A percentile compares a stretch with the other conserved stretches of the same genome.
Evolutionary conservation across 495 filamentous ascomycete species (phyloP).

Genomic region (Annulohypoxylon stygium): DNA sequence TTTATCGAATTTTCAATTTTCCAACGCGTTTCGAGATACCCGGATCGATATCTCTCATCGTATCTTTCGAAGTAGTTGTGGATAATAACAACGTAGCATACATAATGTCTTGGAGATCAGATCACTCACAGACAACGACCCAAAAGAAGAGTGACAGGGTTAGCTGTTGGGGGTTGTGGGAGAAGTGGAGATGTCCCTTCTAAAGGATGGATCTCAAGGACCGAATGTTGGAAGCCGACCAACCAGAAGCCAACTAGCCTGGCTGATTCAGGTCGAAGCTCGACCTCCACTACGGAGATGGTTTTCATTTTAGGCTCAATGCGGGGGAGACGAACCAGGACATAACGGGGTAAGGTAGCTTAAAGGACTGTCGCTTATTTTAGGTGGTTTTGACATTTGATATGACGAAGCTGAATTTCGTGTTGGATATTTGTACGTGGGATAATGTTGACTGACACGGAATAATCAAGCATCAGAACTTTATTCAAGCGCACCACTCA

Average conservation of each 20-base stretch:
- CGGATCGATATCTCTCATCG: neutral
- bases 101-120: constrained; percentile 5
- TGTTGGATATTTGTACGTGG: neutral
- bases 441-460: neutral
- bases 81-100: constrained; percentile 5
- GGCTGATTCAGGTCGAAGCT: constrained; percentile 27
- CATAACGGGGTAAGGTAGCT: constrained; percentile 17
- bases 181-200: constrained; percentile 37
- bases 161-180: constrained; percentile 35
- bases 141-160: constrained; percentile 30
- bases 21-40: neutral
- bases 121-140: constrained; percentile 19
- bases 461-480: neutral
- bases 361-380: constrained; percentile 8
- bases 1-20: neutral
- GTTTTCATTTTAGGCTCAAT: constrained; percentile 52
- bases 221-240: constrained; percentile 40
- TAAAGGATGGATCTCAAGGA: constrained; percentile 36
- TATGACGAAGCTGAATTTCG: constrained; percentile 28
- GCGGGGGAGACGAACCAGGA: constrained; percentile 42
- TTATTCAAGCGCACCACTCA: constrained; percentile 4
- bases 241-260: constrained; percentile 47
- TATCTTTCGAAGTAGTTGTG: neutral
- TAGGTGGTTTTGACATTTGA: constrained; percentile 1
- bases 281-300: constrained; percentile 42